Base-by-base conservation (phyloP, 2,329 filamentous ascomycete genomes). In the Arthrobotrys sinensis region DNA sequence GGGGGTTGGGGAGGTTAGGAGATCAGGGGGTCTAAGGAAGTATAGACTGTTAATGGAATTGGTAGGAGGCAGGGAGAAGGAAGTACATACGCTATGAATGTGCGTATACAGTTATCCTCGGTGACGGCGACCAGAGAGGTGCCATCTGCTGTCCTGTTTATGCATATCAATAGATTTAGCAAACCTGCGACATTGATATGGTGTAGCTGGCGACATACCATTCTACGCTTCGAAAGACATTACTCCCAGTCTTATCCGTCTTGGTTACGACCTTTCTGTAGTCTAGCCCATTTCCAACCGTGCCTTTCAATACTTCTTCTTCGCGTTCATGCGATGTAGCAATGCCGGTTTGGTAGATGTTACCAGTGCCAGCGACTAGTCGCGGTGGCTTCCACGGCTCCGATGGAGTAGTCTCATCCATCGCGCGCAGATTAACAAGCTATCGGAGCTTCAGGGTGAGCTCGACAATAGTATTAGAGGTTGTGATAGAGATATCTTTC, bases 81-180 rank as follows among this genome's bases (percentile, higher is more conserved):
- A 11, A 34, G 4, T 12, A 67, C 80, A 28, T 83, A 86, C 79
- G 87, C 82, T 12, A 86, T 83, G 79, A 87, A 87, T 0, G 84
- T 85, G 63, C 85, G 84, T 3, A 85, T 80, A 40, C 82, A 79
- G 12, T 84, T 81, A 69, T 85, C 84, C 50, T 83, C 84, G 77
- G 83, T 85, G 14, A 84, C 84, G 0, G 86, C 86, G 53, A 88
- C 81, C 40, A 88, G 82, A 46, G 84, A 84, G 2, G 85, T 86
- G 14, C 87, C 87, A 79, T 88, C 87, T 11, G 85, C 81, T 1
- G 84, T 83, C 81, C 83, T 81, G 70, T 7, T 6, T 5, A 75
- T 38, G 10, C 10, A 43, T 34, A 70, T 43, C 28, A 40, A 21
- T 38, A 36, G 6, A 16, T 14, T 1, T 45, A 16, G 11, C 11